Percentiles rank a stretch among this genome's conserved stretches.
These are phyloP conservation scores for Cordyceps fumosorosea DNA, from an alignment of 2,329 filamentous ascomycete genomes.

Conservation along the genomic window DNA sequence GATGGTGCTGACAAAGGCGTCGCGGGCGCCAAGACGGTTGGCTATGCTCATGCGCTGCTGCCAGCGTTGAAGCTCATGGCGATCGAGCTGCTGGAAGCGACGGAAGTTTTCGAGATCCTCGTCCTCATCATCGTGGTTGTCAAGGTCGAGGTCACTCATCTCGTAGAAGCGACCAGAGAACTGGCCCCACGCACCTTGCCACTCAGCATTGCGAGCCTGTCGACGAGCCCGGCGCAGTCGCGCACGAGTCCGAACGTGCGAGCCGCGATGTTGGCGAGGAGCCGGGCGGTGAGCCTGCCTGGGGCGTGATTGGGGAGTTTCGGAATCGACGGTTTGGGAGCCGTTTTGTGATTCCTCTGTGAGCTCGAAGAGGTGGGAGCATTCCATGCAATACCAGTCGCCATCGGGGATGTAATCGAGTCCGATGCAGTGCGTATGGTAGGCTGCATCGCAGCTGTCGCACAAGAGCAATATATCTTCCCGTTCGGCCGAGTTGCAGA, in stretches of 20 bases:
- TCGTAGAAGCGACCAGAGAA: slow-evolving; percentile 59
- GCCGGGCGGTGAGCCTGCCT: slow-evolving; percentile 26
- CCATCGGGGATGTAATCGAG: slow-evolving; percentile 69
- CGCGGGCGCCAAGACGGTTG: slow-evolving; percentile 66
- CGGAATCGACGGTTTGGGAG: slow-evolving; percentile 29
- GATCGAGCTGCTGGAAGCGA: slow-evolving; percentile 47
- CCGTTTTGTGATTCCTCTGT: slow-evolving; percentile 25
- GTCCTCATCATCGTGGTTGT: slow-evolving; percentile 49
- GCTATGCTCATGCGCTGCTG: slow-evolving; percentile 78
- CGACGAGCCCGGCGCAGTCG: slow-evolving; percentile 48
- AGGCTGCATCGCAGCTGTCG: slow-evolving; percentile 82
- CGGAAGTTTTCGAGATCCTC: slow-evolving; percentile 61
- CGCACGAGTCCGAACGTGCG: slow-evolving; percentile 48
- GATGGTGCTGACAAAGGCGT: slow-evolving; percentile 61
- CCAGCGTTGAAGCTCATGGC: slow-evolving; percentile 65
- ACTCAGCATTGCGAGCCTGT: slow-evolving; percentile 69
- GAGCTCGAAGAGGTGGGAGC: slow-evolving; percentile 46
- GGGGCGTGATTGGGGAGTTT: slow-evolving; percentile 18
- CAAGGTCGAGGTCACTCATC: slow-evolving; percentile 36
- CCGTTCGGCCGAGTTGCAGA: slow-evolving; percentile 75
- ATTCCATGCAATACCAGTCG: slow-evolving; percentile 88
- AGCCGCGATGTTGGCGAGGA: slow-evolving; percentile 27
- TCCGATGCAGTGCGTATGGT: slow-evolving; percentile 88
- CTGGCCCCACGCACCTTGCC: slow-evolving; percentile 78
- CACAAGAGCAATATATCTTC: slow-evolving; percentile 84